Evolutionary conservation across 768 basidiomycete species (phyloP), one percentile per base, ranked within the genome.

Genomic region (Tylopilus intermedius): DNA sequence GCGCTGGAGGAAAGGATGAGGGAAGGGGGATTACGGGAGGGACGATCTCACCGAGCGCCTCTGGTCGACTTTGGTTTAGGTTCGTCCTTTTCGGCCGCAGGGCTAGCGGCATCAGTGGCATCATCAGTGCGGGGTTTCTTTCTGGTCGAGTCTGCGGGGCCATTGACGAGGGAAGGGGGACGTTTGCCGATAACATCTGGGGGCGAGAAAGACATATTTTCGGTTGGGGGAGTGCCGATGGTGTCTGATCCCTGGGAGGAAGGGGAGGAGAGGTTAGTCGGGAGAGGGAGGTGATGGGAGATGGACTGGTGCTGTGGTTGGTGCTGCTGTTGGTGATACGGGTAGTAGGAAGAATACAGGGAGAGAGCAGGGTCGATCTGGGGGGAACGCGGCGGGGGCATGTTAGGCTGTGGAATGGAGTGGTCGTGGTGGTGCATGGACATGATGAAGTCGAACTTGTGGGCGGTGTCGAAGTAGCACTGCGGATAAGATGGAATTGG

Each of bases 241-340:
- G 84, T 77, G 60, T 90, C 86, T 9, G 89, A 90, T 57, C 80
- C 86, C 61, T 87, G 86, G 0, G 87, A 88, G 10, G 89, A 89
- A 11, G 89, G 88, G 0, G 89, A 88, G 5, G 88, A 84, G 55
- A 86, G 81, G 64, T 72, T 81, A 13, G 77, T 74, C 8, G 79
- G 75, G 38, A 85, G 66, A 9, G 79, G 68, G 35, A 84, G 74
- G 55, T 83, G 84, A 48, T 76, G 79, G 15, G 77, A 72, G 50
- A 79, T 71, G 56, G 76, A 76, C 35, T 73, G 74, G 38, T 72
- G 48, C 2, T 49, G 48, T 22, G 29, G 39, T 5, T 50, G 75
- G 58, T 81, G 76, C 42, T 37, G 35, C 14, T 37, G 35, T 2
- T 76, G 60, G 10, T 58, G 81, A 61, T 78, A 74, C 29, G 68